Percentiles rank a stretch among this genome's conserved stretches.
These are phyloP conservation scores for Filosporella fistucella DNA, from an alignment of 495 filamentous ascomycete species.

Conservation along the genomic window DNA sequence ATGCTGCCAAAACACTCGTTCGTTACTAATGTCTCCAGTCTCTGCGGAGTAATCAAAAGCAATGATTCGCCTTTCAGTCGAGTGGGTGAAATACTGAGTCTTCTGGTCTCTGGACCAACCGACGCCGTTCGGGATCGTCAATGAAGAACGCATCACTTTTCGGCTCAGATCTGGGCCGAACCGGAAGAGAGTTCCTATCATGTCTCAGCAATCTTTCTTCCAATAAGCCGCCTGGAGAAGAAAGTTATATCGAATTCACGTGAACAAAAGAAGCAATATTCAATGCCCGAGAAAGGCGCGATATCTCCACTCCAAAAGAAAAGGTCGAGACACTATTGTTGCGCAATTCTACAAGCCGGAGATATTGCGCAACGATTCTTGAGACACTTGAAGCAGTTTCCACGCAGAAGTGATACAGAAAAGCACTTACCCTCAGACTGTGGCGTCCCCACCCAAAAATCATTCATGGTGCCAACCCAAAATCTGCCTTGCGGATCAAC, in stretches of 20 bases:
- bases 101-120: slow-evolving; percentile 66
- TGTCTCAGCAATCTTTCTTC: too few relatives aligned
- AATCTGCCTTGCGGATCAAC: slow-evolving; percentile 78
- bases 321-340: too few relatives aligned
- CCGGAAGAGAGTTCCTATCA: slow-evolving; percentile 23
- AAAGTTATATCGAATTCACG: too few relatives aligned
- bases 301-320: too few relatives aligned
- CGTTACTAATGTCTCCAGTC: slow-evolving; percentile 60
- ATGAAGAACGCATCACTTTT: slow-evolving; percentile 23
- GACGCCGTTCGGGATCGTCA: slow-evolving; percentile 86
- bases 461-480: slow-evolving; percentile 90
- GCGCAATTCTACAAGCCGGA: too few relatives aligned
- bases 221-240: too few relatives aligned
- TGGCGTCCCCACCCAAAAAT: slow-evolving; percentile 49
- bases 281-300: too few relatives aligned
- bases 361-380: too few relatives aligned
- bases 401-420: too few relatives aligned
- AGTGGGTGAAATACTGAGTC: slow-evolving; percentile 82
- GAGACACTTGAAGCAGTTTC: too few relatives aligned
- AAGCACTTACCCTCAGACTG: slow-evolving; percentile 46
- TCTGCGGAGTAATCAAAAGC: slow-evolving; percentile 68
- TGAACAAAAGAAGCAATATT: too few relatives aligned
- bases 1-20: slow-evolving; percentile 62
- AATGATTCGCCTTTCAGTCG: slow-evolving; percentile 64
- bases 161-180: slow-evolving; percentile 23